These are phyloP conservation scores for Bretschneidera sinensis DNA, from an alignment of 345 rosid species.

Conservation along the genomic window DNA sequence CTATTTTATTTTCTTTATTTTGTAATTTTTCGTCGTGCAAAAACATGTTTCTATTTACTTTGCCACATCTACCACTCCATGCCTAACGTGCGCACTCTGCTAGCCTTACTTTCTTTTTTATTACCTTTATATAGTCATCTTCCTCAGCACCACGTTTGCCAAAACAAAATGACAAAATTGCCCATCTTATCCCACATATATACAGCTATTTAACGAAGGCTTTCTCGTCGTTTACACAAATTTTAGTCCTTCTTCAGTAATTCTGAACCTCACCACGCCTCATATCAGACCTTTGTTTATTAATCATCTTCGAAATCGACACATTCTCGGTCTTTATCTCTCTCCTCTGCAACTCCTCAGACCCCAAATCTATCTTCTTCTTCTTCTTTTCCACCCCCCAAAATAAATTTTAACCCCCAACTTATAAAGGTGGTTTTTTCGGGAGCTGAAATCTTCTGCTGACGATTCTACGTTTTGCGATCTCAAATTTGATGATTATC, in stretches of 20 bases:
- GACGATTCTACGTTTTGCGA: neutral
- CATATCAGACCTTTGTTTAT: neutral
- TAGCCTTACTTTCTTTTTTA: neutral
- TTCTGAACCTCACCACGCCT: neutral
- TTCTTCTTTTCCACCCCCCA: neutral
- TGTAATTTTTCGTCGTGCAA: too few relatives aligned
- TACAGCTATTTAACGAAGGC: neutral
- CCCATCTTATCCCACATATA: too few relatives aligned
- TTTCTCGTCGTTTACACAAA: neutral
- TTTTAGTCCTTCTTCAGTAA: constrained; percentile 6
- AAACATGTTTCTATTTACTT: too few relatives aligned
- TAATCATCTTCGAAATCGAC: neutral
- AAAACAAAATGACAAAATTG: constrained; percentile 1
- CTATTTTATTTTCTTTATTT: too few relatives aligned
- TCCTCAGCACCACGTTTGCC: neutral
- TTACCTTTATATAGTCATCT: neutral
- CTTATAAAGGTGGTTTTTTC: neutral
- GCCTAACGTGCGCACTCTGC: constrained; percentile 10
- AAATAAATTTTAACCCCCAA: neutral
- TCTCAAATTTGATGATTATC: constrained; percentile 3
- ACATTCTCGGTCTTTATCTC: too few relatives aligned
- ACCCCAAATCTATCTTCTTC: neutral
- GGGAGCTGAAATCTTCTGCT: neutral
- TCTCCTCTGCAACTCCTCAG: constrained; percentile 6
- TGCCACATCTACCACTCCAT: neutral